Base-by-base conservation (phyloP, 1,284 basidiomycete species). In the Puccinia hordei region DNA sequence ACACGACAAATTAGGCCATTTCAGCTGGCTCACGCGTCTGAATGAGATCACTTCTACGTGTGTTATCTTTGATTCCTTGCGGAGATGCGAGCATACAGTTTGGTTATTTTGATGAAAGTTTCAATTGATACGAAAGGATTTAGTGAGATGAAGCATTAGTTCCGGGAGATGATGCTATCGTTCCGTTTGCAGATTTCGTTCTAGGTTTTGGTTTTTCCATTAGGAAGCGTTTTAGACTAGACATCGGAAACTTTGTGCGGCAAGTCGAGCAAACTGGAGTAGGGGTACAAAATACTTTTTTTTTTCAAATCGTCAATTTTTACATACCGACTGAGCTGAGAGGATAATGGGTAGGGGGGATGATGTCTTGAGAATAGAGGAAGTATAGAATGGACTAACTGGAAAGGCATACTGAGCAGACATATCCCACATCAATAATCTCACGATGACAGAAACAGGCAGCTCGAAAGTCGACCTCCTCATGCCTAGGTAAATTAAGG, bases 361-460 rank as follows among this genome's bases (percentile, higher is more conserved):
- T 41, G 38, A 12, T 41, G 38, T 41, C 6, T 12, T 65, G 61
- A 44, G 30, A 35, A 49, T 13, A 30, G 66, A 38, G 22, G 13
- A 27, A 9, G 24, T 24, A n/a, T n/a, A 59, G 69, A 5, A 51
- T 57, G 46, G 33, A 89, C 92, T 82, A 84, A 96, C 94, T 97
- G 66, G 93, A 95, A 59, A 98, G 87, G 85, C 95, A 98, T 49
- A 98, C 94, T 24, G 94, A 96, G 86, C 97, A 99, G 33, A 99
- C 95, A 84, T 96, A 99, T 51, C 95, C 97, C 74, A 99, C 90
- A 84, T 99, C 96, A 53, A 99, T 91, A 66, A 98, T 96, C 75
- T 92, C 91, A 84, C 98, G 95, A 87, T 99, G 97, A 86, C 97
- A 99, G 87, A 99, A 99, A 86, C 97, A 99, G 8, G 95, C 95